A percentile compares a stretch with the other conserved stretches of the same genome.
Conservation (phyloP, 805 yeast genomes). For the Saturnispora bothae region DNA sequence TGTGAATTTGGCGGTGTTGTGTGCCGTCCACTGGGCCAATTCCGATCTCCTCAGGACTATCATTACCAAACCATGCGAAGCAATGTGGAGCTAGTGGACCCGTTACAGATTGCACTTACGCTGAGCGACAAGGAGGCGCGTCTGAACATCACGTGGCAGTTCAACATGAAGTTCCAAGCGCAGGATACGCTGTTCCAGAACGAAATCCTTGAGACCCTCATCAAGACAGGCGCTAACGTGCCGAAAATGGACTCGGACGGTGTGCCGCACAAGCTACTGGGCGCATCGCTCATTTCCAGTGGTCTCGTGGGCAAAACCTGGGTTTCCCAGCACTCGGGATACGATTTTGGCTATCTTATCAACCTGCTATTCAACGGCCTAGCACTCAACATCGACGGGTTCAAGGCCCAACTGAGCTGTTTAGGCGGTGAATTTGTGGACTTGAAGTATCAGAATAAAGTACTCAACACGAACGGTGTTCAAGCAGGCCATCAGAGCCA, state of each 20-base stretch:
- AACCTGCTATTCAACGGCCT: background rate
- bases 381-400: background rate
- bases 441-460: background rate
- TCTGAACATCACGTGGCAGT: constrained; percentile 83
- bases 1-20: constrained; percentile 95
- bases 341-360: constrained; percentile 84
- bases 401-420: background rate
- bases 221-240: constrained; percentile 77
- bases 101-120: constrained; percentile 80
- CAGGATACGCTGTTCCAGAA: constrained; percentile 74
- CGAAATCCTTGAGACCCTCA: constrained; percentile 71
- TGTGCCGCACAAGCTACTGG: constrained; percentile 67
- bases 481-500: constrained; percentile 1
- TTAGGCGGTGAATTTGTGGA: constrained; percentile 1
- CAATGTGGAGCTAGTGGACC: constrained; percentile 76
- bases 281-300: constrained; percentile 74
- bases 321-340: constrained; percentile 90
- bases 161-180: constrained; percentile 72
- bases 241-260: constrained; percentile 66
- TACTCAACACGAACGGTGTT: background rate
- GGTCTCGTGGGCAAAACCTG: constrained; percentile 77
- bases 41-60: constrained; percentile 80
- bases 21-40: constrained; percentile 91
- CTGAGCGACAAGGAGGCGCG: constrained; percentile 65
- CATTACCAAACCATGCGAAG: constrained; percentile 93